Evolutionary conservation across 805 yeast genomes (phyloP), one percentile per base, ranked within the genome.

Genomic region (Candida khao-thaluensis): DNA sequence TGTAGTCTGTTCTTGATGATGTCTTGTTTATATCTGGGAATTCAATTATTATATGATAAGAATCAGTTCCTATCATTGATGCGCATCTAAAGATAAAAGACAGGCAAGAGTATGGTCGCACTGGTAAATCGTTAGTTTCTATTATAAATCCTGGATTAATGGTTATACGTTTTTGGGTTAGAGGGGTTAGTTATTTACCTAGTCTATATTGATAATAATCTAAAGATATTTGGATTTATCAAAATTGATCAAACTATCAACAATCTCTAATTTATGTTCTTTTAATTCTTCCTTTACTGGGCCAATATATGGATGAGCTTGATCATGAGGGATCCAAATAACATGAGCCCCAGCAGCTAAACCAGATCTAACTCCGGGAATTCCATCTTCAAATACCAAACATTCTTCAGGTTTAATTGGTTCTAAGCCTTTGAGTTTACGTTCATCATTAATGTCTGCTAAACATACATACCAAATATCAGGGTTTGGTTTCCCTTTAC

Each of bases 401-500:
- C 95, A 85, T 53, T 93, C 96, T 22, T 78, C 80, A 3, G 91
- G 84, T 39, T 58, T 53, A 43, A 91, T 83, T 24, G 64, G 64
- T 1, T 58, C 68, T 17, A 64, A 57, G 2, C 71, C 75, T 2
- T 60, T 52, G 2, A 57, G 58, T 9, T 56, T 51, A 36, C 81
- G 71, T 30, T 76, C 76, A 16, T 55, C 52, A 57, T 93, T 93
- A 39, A 93, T 51, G 10, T 82, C 73, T 14, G 70, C 76, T 44
- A 93, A 72, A 30, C 97, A 95, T 3, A 81, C 72, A 47, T 77
- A 77, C 95, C 95, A 93, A 47, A 93, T 89, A 57, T 90, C 95
- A 2, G 99, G 99, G 43, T 71, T 70, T 10, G 99, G 99, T 59
- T 93, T 93, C 5, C 99, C 98, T 46, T 82, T 74, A 3, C 96